Conservation (phyloP, 2,329 filamentous ascomycete genomes). For the Amesomyces nigricolor region DNA sequence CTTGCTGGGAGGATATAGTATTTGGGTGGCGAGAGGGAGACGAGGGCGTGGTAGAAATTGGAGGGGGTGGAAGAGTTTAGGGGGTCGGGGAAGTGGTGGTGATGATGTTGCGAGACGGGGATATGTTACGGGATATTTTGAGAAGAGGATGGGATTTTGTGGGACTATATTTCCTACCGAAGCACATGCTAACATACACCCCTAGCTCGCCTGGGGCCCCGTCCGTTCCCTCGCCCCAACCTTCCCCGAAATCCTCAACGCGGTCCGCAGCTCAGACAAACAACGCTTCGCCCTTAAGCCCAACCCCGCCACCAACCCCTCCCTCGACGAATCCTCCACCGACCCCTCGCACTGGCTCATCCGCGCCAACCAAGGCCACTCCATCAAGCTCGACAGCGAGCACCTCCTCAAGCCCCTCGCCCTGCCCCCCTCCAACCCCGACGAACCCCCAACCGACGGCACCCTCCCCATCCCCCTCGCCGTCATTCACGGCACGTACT, state of each 20-base stretch:
- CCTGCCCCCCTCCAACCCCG: constrained; percentile 42
- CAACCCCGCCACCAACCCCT: constrained; percentile 44
- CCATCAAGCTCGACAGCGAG: constrained; percentile 67
- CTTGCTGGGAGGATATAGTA: background rate
- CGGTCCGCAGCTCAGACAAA: constrained; percentile 76
- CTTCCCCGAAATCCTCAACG: constrained; percentile 63
- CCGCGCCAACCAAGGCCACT: constrained; percentile 93
- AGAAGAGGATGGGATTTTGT: too few species aligned
- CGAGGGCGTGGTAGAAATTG: background rate
- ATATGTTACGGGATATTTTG: too few species aligned
- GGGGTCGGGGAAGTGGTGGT: background rate
- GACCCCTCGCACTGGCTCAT: constrained; percentile 71
- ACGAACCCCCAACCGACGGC: constrained; percentile 8
- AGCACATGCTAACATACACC: background rate
- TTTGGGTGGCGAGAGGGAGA: background rate
- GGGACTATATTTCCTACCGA: too few species aligned
- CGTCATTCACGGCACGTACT: constrained; percentile 86
- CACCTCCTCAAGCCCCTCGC: constrained; percentile 65
- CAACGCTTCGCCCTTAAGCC: constrained; percentile 79
- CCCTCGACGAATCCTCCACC: constrained; percentile 31
- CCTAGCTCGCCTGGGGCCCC: constrained; percentile 48
- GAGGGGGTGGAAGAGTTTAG: background rate
- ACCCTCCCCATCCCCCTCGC: constrained; percentile 47
- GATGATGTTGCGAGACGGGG: background rate
- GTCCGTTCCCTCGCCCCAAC: constrained; percentile 67